Percentiles rank a stretch among this genome's conserved stretches.
Evolutionary conservation across 768 basidiomycete species (phyloP).

Genomic region (Candolleomyces eurysporus): DNA sequence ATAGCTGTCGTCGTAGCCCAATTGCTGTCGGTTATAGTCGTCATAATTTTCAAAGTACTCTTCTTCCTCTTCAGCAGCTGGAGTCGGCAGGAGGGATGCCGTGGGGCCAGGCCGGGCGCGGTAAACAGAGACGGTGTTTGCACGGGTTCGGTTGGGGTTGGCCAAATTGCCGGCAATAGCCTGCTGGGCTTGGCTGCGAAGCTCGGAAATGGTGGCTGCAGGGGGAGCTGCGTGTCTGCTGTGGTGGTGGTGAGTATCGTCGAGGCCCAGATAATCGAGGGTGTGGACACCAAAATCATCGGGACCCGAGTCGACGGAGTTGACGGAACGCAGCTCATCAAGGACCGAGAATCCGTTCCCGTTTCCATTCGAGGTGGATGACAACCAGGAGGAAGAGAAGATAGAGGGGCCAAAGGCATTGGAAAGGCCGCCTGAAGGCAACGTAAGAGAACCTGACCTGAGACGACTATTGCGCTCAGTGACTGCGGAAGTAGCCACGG

Average conservation of each 20-base stretch:
- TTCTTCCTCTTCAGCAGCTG: conserved; percentile 74
- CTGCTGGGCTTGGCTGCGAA: conserved; percentile 86
- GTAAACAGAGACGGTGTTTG: conserved; percentile 93
- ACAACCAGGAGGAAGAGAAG: conserved; percentile 89
- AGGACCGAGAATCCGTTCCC: conserved; percentile 61
- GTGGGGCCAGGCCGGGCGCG: conserved; percentile 50
- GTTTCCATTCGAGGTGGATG: conserved; percentile 49
- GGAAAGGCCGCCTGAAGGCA: conserved; percentile 72
- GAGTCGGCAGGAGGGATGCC: conserved; percentile 57
- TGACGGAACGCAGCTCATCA: conserved; percentile 80
- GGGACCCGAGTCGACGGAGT: conserved; percentile 72
- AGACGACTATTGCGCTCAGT: conserved; percentile 78
- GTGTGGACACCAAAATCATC: conserved; percentile 94
- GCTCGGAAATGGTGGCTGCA: conserved; percentile 84
- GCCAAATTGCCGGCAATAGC: conserved; percentile 84
- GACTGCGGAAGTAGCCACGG: conserved; percentile 47
- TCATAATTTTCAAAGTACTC: conserved; percentile 66
- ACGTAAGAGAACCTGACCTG: conserved; percentile 89
- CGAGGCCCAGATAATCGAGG: conserved; percentile 94
- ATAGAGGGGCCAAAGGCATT: conserved; percentile 87
- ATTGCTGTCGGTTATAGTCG: conserved; percentile 52
- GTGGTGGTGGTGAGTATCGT: conserved; percentile 50
- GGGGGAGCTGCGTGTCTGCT: conserved; percentile 53
- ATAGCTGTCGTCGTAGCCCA: conserved; percentile 63
- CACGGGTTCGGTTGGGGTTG: conserved; percentile 77